These are phyloP conservation scores for Microcyclospora pomicola DNA, from an alignment of 2,329 filamentous ascomycete species.

Conservation along the genomic window DNA sequence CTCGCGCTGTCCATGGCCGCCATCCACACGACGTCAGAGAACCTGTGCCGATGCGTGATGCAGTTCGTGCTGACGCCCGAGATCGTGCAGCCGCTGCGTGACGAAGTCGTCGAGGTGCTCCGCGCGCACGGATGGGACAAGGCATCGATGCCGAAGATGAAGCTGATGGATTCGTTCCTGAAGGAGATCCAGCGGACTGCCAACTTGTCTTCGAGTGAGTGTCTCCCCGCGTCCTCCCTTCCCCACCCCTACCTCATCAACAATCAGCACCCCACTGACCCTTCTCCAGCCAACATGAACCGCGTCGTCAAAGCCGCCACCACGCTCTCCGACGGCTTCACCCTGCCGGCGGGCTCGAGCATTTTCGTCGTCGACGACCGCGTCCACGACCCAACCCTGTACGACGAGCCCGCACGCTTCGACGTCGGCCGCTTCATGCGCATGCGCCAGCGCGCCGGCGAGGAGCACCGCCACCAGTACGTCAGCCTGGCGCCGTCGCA, in stretches of 20 bases:
- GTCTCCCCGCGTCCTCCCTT: neutral
- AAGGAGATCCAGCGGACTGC: constrained; percentile 19
- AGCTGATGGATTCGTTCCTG: constrained; percentile 20
- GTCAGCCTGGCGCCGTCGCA: constrained; percentile 11
- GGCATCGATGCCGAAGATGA: constrained; percentile 14
- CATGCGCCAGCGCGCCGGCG: constrained; percentile 10
- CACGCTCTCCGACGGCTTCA: constrained; percentile 16
- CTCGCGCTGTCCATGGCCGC: constrained; percentile 10
- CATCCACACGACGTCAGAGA: constrained; percentile 15
- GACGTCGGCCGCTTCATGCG: constrained; percentile 11
- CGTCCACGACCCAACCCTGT: constrained; percentile 5
- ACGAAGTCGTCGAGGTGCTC: constrained; percentile 15
- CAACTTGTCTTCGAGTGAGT: constrained; percentile 7
- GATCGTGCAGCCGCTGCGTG: constrained; percentile 13
- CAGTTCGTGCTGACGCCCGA: constrained; percentile 10
- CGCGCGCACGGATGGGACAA: constrained; percentile 16
- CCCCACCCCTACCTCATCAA: neutral
- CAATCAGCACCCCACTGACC: too few species aligned
- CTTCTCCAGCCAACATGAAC: constrained; percentile 10
- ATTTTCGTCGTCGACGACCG: constrained; percentile 7
- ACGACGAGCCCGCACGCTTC: constrained; percentile 10
- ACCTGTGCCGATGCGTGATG: constrained; percentile 8
- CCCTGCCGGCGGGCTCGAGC: constrained; percentile 11
- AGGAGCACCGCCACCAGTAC: constrained; percentile 12
- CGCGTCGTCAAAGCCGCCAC: constrained; percentile 11